phyloP scores from a whole-genome alignment of 2,329 filamentous ascomycete genomes.

The Diaporthe australafricana region DNA sequence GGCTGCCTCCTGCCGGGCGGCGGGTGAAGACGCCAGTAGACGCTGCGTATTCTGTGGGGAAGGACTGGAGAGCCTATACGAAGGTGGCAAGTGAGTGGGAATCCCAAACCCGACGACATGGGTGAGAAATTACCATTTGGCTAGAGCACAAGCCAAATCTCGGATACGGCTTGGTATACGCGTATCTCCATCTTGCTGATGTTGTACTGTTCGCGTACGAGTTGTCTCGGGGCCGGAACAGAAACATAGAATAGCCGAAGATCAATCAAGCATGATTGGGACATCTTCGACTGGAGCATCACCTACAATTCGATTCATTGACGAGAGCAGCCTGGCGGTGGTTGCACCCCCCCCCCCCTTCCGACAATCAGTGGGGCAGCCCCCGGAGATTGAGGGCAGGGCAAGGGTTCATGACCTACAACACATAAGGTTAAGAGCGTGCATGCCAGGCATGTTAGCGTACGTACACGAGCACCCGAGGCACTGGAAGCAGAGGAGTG shows the following conservation, averaged over 20 bases:
- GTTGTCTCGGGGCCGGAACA: background rate
- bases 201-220: background rate
- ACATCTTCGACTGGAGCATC: background rate
- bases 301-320: too few species aligned
- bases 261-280: background rate
- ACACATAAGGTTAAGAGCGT: constrained; percentile 6
- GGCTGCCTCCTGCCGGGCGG: constrained; percentile 30
- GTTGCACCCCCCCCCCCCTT: background rate
- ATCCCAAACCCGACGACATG: constrained; percentile 8
- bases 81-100: constrained; percentile 59
- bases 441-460: too few species aligned
- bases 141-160: background rate
- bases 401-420: background rate
- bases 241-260: background rate
- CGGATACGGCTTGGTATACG: constrained; percentile 12
- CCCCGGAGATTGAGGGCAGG: background rate
- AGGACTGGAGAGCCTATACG: constrained; percentile 53
- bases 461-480: constrained; percentile 11
- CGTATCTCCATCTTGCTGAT: constrained; percentile 18
- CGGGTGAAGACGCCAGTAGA: constrained; percentile 46
- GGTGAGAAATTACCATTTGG: constrained; percentile 15
- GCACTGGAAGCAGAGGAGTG: constrained; percentile 6
- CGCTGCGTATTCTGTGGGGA: constrained; percentile 49
- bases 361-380: background rate
- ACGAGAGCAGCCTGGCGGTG: too few species aligned